phyloP scores from a whole-genome alignment of 192 early-diverging fungal species.

The Neocallimastix lanati region DNA sequence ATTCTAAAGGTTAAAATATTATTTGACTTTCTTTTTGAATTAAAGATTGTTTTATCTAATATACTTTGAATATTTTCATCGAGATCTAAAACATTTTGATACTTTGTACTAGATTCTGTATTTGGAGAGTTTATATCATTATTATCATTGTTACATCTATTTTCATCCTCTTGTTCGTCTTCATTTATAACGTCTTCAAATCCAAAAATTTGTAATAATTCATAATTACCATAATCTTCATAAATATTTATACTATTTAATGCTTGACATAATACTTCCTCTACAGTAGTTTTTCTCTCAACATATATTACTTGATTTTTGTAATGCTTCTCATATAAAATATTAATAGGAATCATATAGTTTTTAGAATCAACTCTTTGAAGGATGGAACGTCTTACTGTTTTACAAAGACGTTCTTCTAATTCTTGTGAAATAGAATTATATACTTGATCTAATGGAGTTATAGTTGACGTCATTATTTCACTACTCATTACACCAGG shows the following conservation, averaged over 20 bases:
- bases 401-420: not conserved
- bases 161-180: not conserved
- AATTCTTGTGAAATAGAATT: not conserved
- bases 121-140: no score
- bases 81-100: not conserved
- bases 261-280: not conserved
- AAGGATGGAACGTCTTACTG: not conserved
- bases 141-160: no score
- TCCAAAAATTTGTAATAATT: not conserved
- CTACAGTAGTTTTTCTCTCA: not conserved
- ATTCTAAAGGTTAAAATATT: not conserved
- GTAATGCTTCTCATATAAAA: not conserved
- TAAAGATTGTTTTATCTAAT: not conserved
- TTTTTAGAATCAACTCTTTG: not conserved
- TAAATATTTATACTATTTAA: not conserved
- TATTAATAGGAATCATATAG: not conserved
- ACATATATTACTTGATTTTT: not conserved
- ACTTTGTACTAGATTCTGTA: no score
- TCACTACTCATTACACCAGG: not conserved
- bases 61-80: not conserved
- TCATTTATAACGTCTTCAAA: not conserved
- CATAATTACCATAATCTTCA: not conserved
- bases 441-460: not conserved
- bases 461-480: not conserved
- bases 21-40: not conserved